These are phyloP conservation scores for Balakata baccata DNA, from an alignment of 345 rosid species.

Conservation along the genomic window DNA sequence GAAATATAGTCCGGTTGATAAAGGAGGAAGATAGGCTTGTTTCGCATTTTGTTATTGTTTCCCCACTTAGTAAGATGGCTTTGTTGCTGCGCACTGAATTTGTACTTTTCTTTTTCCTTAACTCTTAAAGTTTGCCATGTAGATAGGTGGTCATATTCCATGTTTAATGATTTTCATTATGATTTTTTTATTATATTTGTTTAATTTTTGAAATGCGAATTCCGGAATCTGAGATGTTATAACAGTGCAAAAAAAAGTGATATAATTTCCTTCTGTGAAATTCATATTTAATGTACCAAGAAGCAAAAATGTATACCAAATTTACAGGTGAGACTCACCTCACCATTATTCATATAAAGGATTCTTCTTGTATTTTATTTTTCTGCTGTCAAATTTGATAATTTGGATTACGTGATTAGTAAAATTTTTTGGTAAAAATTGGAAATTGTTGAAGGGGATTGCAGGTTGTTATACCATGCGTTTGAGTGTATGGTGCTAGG, in stretches of 20 bases:
- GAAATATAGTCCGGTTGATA: constrained; percentile 21
- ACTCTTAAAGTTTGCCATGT: constrained; percentile 5
- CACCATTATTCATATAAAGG: too few relatives aligned
- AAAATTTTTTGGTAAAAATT: too few relatives aligned
- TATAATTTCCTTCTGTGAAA: not conserved
- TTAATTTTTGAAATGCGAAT: not conserved
- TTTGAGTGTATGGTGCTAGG: too few relatives aligned
- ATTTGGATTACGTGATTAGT: too few relatives aligned
- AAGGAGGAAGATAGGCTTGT: constrained; percentile 9
- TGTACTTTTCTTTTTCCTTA: not conserved
- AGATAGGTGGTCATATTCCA: constrained; percentile 5
- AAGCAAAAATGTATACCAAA: too few relatives aligned
- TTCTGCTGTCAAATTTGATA: too few relatives aligned
- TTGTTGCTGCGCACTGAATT: not conserved
- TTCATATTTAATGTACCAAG: too few relatives aligned
- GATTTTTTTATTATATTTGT: not conserved
- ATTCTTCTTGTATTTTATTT: too few relatives aligned
- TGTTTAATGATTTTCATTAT: not conserved
- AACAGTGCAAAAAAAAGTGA: not conserved
- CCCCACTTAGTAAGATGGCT: not conserved
- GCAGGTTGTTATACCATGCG: too few relatives aligned
- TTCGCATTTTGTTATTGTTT: constrained; percentile 13
- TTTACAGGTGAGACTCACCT: too few relatives aligned
- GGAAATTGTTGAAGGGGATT: too few relatives aligned
- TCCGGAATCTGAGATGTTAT: not conserved